Percentiles rank a stretch among this genome's conserved stretches.
Conservation (phyloP, 2,329 filamentous ascomycete genomes). For the Triangularia verruculosa region DNA sequence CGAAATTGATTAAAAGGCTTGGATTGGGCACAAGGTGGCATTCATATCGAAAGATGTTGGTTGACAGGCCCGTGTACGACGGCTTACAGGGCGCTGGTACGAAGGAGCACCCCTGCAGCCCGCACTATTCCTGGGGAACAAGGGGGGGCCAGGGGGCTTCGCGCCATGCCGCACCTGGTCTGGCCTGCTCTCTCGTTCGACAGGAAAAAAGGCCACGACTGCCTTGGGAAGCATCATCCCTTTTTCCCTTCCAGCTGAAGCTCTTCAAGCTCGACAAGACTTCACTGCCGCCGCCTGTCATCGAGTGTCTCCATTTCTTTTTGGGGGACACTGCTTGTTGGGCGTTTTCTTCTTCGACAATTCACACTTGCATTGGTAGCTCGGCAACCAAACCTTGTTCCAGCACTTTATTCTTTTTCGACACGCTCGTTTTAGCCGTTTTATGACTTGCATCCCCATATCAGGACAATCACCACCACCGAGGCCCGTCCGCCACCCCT, state of each 20-base stretch:
- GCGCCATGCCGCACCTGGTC: constrained; percentile 18
- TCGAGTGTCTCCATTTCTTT: constrained; percentile 15
- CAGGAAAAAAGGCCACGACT: constrained; percentile 29
- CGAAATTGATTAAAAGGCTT: constrained; percentile 2
- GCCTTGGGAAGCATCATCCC: constrained; percentile 19
- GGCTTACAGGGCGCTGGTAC: neutral
- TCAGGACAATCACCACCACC: constrained; percentile 8
- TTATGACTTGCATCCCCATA: constrained; percentile 22
- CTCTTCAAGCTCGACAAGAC: constrained; percentile 26
- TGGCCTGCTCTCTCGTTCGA: constrained; percentile 6
- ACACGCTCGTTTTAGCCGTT: constrained; percentile 29
- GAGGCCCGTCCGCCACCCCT: constrained; percentile 14
- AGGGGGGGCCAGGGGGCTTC: neutral
- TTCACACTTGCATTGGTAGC: constrained; percentile 9
- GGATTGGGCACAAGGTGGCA: neutral
- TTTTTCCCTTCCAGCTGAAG: constrained; percentile 27
- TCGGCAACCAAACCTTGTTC: constrained; percentile 19
- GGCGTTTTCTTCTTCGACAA: constrained; percentile 15
- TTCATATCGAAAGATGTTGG: constrained; percentile 2
- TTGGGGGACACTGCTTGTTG: constrained; percentile 20
- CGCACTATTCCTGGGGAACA: constrained; percentile 2
- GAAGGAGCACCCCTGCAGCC: constrained; percentile 4
- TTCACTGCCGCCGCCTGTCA: constrained; percentile 17
- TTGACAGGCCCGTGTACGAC: constrained; percentile 6
- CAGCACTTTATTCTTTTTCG: constrained; percentile 19